Evolutionary conservation across 179 eudicot species (phyloP), one percentile per base, ranked within the genome.

Genomic region (Corrigiola litoralis): DNA sequence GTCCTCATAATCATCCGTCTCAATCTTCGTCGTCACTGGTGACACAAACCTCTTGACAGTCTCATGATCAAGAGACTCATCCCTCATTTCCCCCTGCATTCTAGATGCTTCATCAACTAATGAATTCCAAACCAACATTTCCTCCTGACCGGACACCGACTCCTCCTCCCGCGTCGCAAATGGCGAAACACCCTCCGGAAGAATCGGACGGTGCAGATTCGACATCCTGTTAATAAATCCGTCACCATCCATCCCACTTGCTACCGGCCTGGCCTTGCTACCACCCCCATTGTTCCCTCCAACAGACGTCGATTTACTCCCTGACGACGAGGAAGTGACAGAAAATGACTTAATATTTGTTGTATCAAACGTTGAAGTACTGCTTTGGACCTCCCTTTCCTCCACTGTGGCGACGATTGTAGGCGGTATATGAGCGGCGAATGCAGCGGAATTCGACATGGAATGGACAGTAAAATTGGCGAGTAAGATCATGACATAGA

Each of bases 381-480:
- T 0, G 59, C 28, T 17, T 48, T 76, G 1, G 59, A 14, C 0
- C 13, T 63, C 24, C 48, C 58, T 9, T 56, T 55, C 54, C 44
- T 67, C 63, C 52, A 45, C 50, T 4, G 72, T 3, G 50, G 68
- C 6, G 69, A 66, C 12, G 57, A 18, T 0, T 71, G 40, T 18
- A 5, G 80, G 77, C 20, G 73, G 67, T 0, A 78, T 5, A 13
- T 17, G 47, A 6, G 76, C 74, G 0, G 86, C 83, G 34, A 83
- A 47, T 7, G 85, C 85, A 13, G 82, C 67, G 31, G 73, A 55
- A 24, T 24, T 63, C 0, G 96, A 67, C 82, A 88, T 77, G 0
- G 99, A 91, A 41, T 85, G 59, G 14, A 88, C 99, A 23, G 96
- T 86, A 53, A 86, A 95, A 64, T 95, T 91, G 0, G 99, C 99